These are phyloP conservation scores for Pyrenochaeta sp. DNA, from an alignment of 2,329 filamentous ascomycete genomes.

Conservation along the genomic window DNA sequence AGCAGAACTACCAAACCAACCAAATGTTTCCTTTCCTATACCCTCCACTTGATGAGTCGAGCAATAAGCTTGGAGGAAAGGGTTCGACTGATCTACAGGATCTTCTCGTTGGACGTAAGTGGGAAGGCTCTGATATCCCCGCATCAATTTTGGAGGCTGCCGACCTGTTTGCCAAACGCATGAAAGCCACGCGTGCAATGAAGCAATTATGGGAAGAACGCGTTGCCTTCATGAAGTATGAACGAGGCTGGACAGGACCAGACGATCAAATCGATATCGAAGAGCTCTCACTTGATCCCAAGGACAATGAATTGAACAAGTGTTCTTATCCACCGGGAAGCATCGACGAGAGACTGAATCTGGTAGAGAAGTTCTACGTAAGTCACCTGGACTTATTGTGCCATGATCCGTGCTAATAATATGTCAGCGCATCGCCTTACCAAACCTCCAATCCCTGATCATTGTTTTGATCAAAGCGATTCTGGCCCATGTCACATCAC, in stretches of 20 bases:
- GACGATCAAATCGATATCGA: slow-evolving; percentile 58
- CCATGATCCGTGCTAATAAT: slow-evolving; percentile 16
- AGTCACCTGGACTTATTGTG: slow-evolving; percentile 50
- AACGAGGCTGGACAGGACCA: slow-evolving; percentile 80
- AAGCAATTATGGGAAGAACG: slow-evolving; percentile 95
- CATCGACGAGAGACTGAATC: slow-evolving; percentile 70
- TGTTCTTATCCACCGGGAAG: slow-evolving; percentile 56
- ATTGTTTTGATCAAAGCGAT: slow-evolving; percentile 93
- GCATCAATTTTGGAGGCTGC: slow-evolving; percentile 95
- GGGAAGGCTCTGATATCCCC: slow-evolving; percentile 94
- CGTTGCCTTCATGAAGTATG: slow-evolving; percentile 88
- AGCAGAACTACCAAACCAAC: slow-evolving; percentile 99
- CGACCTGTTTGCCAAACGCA: slow-evolving; percentile 86
- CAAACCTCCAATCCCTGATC: slow-evolving; percentile 88
- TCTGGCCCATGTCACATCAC: slow-evolving; percentile 84
- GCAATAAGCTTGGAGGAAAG: slow-evolving; percentile 90
- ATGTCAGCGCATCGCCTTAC: slow-evolving; percentile 75
- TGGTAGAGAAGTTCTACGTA: slow-evolving; percentile 87
- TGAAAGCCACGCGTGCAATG: slow-evolving; percentile 90
- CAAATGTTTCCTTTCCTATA: slow-evolving; percentile 99
- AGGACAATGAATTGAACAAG: slow-evolving; percentile 44
- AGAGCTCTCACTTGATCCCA: slow-evolving; percentile 48
- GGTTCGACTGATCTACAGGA: slow-evolving; percentile 83
- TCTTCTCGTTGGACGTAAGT: slow-evolving; percentile 79
- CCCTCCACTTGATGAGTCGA: slow-evolving; percentile 86